These are phyloP conservation scores for Exidia glandulosa DNA, from an alignment of 768 basidiomycete species.

Conservation along the genomic window DNA sequence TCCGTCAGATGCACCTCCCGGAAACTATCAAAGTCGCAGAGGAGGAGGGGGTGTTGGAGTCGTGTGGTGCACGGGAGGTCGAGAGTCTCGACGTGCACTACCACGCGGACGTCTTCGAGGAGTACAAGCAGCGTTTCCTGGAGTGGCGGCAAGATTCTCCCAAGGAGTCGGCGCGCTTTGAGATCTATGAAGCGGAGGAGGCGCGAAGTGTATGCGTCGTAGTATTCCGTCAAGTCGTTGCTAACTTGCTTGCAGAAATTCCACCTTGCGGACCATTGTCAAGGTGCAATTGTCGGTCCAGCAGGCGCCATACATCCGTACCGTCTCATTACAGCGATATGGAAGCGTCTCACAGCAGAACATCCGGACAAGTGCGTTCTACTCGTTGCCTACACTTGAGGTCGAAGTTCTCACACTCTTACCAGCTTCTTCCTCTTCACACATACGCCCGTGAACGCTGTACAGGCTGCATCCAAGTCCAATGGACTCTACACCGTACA, in stretches of 20 bases:
- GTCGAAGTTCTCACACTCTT: not conserved
- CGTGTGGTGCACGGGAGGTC: conserved; percentile 47
- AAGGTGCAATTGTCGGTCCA: conserved; percentile 40
- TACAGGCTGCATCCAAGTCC: conserved; percentile 21
- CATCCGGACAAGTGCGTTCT: conserved; percentile 38
- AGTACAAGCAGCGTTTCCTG: conserved; percentile 32
- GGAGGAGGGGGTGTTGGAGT: conserved; percentile 40
- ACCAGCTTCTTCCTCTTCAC: conserved; percentile 48
- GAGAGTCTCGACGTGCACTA: conserved; percentile 50
- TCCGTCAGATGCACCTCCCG: conserved; percentile 47
- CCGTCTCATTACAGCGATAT: conserved; percentile 50
- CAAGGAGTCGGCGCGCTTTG: conserved; percentile 25
- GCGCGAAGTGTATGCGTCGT: conserved; percentile 23
- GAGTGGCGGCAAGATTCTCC: conserved; percentile 42
- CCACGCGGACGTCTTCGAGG: conserved; percentile 27
- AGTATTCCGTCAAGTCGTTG: no score
- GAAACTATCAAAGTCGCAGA: conserved; percentile 37
- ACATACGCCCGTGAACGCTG: conserved; percentile 49
- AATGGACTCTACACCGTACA: conserved; percentile 36
- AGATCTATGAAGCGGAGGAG: conserved; percentile 19
- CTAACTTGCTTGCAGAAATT: conserved; percentile 40
- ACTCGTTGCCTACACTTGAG: not conserved
- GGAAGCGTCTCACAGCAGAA: conserved; percentile 39
- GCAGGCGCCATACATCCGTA: conserved; percentile 65
- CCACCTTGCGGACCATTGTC: conserved; percentile 31